These are phyloP conservation scores for Scutellaria barbata DNA, from an alignment of 257 asterid genomes.

Conservation along the genomic window DNA sequence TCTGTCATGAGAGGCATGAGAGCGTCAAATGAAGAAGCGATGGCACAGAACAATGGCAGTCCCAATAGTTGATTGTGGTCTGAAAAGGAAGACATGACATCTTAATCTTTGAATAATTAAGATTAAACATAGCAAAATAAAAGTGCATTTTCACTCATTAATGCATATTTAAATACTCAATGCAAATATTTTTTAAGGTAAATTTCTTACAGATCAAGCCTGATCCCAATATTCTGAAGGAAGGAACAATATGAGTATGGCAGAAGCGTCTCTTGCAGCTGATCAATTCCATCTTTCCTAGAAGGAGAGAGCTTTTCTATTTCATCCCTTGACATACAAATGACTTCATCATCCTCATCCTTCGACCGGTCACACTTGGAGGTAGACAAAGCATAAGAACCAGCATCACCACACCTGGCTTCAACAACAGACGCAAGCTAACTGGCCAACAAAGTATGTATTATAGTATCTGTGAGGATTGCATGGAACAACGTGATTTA, in stretches of 20 bases:
- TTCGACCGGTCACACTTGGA: constrained; percentile 68
- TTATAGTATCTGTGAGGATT: constrained; percentile 36
- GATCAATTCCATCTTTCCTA: constrained; percentile 92
- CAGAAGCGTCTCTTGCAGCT: constrained; percentile 73
- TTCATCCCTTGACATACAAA: constrained; percentile 83
- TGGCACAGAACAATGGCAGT: constrained; percentile 97
- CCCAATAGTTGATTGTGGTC: constrained; percentile 93
- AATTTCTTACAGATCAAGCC: constrained; percentile 80
- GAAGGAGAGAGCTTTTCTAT: constrained; percentile 92
- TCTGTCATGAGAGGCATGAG: constrained; percentile 98
- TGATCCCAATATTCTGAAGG: constrained; percentile 86
- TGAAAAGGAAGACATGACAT: constrained; percentile 34
- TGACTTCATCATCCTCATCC: constrained; percentile 66
- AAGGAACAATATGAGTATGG: constrained; percentile 91
- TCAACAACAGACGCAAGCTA: constrained; percentile 32
- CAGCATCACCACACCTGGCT: constrained; percentile 40
- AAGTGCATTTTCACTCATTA: background rate
- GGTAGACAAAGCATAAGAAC: constrained; percentile 43
- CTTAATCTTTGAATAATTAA: background rate
- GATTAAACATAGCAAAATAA: background rate
- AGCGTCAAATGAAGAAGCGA: constrained; percentile 86
- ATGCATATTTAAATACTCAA: too few relatives aligned
- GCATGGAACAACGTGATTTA: constrained; percentile 35
- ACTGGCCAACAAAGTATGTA: constrained; percentile 36
- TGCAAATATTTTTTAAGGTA: background rate